Evolutionary conservation across 2,329 filamentous ascomycete species (phyloP).

Genomic region (Cryphonectria nitschkei): DNA sequence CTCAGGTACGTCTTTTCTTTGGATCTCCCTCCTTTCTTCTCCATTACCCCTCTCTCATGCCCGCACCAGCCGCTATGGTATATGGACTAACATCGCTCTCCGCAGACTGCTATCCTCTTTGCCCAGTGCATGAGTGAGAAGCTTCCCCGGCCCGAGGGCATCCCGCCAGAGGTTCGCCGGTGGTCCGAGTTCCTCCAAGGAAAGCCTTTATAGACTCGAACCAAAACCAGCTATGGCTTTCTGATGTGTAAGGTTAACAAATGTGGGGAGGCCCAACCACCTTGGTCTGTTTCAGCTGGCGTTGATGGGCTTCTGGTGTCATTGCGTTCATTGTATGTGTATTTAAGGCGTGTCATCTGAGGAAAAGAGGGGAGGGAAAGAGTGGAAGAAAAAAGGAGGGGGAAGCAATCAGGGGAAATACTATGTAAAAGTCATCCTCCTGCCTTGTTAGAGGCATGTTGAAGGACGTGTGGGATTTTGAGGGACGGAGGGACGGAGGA

Average conservation of each 20-base stretch:
- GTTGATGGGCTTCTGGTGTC: conserved; percentile 23
- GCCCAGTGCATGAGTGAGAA: conserved; percentile 97
- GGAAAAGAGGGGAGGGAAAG: not conserved
- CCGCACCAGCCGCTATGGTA: not conserved
- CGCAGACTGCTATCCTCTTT: conserved; percentile 90
- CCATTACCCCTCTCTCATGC: not conserved
- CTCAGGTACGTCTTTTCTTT: conserved; percentile 68
- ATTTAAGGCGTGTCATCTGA: conserved; percentile 22
- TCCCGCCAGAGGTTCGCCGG: conserved; percentile 86
- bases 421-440: conserved; percentile 2
- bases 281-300: conserved; percentile 16
- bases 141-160: conserved; percentile 83
- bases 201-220: conserved; percentile 69
- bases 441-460: not conserved
- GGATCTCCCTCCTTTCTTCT: not conserved
- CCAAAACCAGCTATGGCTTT: not conserved
- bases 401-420: conserved; percentile 6
- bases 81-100: conserved; percentile 37
- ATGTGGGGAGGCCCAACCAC: not conserved
- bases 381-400: not conserved
- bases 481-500: not conserved
- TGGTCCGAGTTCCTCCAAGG: conserved; percentile 96
- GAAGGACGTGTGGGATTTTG: not conserved
- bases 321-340: conserved; percentile 17
- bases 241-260: conserved; percentile 11